Conservation (phyloP, 2,329 filamentous ascomycete species). For the Botrytis fragariae region DNA sequence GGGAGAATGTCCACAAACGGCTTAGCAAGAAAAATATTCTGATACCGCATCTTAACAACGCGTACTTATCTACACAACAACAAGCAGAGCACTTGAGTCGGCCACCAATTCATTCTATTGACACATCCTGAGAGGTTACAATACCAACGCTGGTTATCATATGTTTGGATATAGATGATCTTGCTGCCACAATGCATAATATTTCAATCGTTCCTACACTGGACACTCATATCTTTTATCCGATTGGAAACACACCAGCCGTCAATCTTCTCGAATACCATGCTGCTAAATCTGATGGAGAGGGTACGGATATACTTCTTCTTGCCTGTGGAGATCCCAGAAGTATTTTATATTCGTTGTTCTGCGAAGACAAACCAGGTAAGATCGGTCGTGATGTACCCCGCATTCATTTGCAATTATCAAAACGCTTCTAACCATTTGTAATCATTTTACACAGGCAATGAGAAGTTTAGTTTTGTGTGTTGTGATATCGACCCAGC, state of each 20-base stretch:
- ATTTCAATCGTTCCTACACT: background rate
- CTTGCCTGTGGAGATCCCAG: conserved; percentile 19
- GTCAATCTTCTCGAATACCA: conserved; percentile 8
- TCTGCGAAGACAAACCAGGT: conserved; percentile 18
- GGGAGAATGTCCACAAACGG: background rate
- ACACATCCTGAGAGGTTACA: background rate
- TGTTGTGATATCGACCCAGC: conserved; percentile 5
- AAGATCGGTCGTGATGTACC: background rate
- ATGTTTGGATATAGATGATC: background rate
- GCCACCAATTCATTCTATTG: background rate
- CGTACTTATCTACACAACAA: background rate
- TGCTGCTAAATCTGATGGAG: background rate
- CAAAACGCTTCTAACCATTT: background rate
- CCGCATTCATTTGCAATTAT: background rate
- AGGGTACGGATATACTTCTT: conserved; percentile 2
- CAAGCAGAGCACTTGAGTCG: background rate
- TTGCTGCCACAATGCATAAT: conserved; percentile 2
- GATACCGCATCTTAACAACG: background rate
- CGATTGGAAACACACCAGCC: background rate
- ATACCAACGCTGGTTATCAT: background rate
- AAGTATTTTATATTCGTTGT: conserved; percentile 19
- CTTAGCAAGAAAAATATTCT: background rate
- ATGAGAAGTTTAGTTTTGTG: background rate
- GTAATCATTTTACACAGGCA: background rate
- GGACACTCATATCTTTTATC: background rate